Evolutionary conservation across 2,329 filamentous ascomycete genomes (phyloP), one percentile per base, ranked within the genome.

Genomic region (Whalleya microplaca): DNA sequence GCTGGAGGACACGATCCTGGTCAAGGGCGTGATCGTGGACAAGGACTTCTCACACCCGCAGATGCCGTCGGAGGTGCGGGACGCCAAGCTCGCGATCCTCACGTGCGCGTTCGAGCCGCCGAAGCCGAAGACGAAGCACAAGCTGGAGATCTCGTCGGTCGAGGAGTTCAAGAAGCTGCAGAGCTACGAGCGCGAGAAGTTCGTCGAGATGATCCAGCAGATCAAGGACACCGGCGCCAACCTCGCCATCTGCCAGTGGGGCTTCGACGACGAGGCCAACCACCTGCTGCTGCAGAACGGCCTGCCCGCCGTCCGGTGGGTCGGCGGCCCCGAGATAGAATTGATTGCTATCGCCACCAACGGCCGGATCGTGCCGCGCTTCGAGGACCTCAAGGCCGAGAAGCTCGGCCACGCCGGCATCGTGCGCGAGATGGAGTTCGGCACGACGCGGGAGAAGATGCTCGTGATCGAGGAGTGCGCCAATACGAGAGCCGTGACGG

Each of bases 41-140:
- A 99, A 99, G 82, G 96, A 99, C 79, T 99, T 99, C 76, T 98
- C 95, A 37, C 95, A 99, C 76, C 95, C 95, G 12, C 95, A 99
- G 79, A 99, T 99, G 95, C 95, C 95, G 10, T 91, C 90, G 48
- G 92, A 97, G 77, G 94, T 99, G 63, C 85, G 82, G 68, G 92
- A 99, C 76, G 96, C 95, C 72, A 98, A 97, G 82, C 87, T 99
- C 71, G 95, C 95, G 66, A 99, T 99, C 70, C 80, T 99, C 58
- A 99, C 95, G 49, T 99, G 95, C 75, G 92, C 95, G 3, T 99
- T 99, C 73, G 95, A 99, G 80, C 95, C 95, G 29, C 95, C 95
- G 48, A 99, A 99, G 84, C 95, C 95, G 66, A 99, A 99, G 86
- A 99, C 95, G 46, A 99, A 99, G 85, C 95, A 99, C 79, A 96